Conservation (phyloP, 2,329 filamentous ascomycete genomes). For the Mollisiaceae sp. region DNA sequence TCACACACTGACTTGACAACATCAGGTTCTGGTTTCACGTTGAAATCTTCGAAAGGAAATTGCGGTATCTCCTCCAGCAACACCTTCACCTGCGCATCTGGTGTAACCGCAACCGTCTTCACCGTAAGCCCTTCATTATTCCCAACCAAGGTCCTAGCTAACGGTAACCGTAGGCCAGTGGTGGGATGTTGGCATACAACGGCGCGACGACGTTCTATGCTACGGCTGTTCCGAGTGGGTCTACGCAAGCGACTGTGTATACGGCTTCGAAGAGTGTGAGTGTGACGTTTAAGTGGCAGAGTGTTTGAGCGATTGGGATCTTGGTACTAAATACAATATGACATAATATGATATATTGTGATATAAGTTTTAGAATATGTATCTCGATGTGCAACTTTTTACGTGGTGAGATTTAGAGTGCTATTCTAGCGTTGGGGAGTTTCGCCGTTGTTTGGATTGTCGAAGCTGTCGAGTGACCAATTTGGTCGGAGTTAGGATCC, state of each 20-base stretch:
- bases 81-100: conserved; percentile 59
- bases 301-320: conserved; percentile 17
- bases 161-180: conserved; percentile 23
- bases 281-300: conserved; percentile 43
- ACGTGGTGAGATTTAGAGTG: no score
- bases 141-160: not conserved
- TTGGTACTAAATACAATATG: no score
- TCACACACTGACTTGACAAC: conserved; percentile 5
- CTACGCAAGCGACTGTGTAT: conserved; percentile 40
- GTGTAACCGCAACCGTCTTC: conserved; percentile 48
- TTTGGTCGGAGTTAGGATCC: not conserved
- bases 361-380: no score
- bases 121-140: conserved; percentile 38
- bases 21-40: conserved; percentile 46
- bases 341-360: no score
- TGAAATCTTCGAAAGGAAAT: conserved; percentile 61
- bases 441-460: conserved; percentile 3
- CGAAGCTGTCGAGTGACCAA: not conserved
- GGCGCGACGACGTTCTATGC: conserved; percentile 43
- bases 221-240: conserved; percentile 41
- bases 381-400: no score
- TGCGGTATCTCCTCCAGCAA: conserved; percentile 60
- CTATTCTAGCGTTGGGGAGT: no score
- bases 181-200: conserved; percentile 37
- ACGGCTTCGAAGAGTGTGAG: conserved; percentile 37